These are phyloP conservation scores for Peniophora sp. DNA, from an alignment of 1,284 basidiomycete species.

Conservation along the genomic window DNA sequence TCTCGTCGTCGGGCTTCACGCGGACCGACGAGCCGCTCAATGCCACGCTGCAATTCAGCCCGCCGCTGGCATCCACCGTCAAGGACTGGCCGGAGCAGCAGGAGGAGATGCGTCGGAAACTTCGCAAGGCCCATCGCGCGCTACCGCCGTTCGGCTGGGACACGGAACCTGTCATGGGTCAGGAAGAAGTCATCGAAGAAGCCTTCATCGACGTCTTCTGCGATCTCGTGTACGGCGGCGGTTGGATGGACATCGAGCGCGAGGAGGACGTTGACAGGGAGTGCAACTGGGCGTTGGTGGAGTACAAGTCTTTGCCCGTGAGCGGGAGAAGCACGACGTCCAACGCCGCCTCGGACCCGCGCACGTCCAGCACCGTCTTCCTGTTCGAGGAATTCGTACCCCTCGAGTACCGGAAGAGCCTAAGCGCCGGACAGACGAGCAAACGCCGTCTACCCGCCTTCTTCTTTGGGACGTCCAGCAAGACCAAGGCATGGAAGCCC, in stretches of 20 bases:
- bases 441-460: slow-evolving; percentile 26
- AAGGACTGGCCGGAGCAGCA: slow-evolving; percentile 66
- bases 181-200: slow-evolving; percentile 76
- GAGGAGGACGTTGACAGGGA: slow-evolving; percentile 72
- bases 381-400: slow-evolving; percentile 88
- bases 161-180: slow-evolving; percentile 67
- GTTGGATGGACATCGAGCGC: slow-evolving; percentile 72
- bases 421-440: slow-evolving; percentile 34
- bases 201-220: slow-evolving; percentile 83
- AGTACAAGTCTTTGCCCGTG: slow-evolving; percentile 70
- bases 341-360: slow-evolving; percentile 36
- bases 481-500: slow-evolving; percentile 62
- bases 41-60: slow-evolving; percentile 74
- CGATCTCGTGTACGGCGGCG: slow-evolving; percentile 75
- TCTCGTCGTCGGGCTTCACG: slow-evolving; percentile 73
- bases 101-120: slow-evolving; percentile 64
- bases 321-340: slow-evolving; percentile 18
- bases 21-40: slow-evolving; percentile 67
- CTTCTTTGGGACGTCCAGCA: slow-evolving; percentile 26
- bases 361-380: slow-evolving; percentile 52
- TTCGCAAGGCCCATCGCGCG: slow-evolving; percentile 77
- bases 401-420: slow-evolving; percentile 72
- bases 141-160: slow-evolving; percentile 81
- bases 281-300: slow-evolving; percentile 88
- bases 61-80: slow-evolving; percentile 58